Base-by-base conservation (phyloP, 1,139 yeast species). In the Diutina pseudorugosa region DNA sequence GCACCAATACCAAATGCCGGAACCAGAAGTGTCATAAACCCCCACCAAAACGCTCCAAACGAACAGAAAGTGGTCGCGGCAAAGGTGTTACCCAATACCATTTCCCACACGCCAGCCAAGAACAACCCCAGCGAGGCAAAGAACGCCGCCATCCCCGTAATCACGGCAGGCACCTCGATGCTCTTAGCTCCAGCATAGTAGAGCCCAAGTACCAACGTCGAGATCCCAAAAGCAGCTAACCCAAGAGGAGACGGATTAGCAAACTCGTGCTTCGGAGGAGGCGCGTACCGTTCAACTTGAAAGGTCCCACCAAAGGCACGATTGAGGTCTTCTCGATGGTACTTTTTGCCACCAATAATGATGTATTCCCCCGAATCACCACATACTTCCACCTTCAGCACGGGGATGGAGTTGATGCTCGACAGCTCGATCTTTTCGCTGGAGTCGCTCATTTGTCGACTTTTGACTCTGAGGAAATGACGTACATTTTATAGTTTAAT, bases 41-140 rank as follows among this genome's bases (percentile, higher is more conserved):
- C 62, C 57, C 65, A 60, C 64, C 72, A 72, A 62, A 71, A 71
- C 12, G 70, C 65, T 30, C 74, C 76, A 53, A 65, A 70, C 55
- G 68, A 62, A 16, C 65, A 60, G 51, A 71, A 62, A 33, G 71
- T 65, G 7, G 71, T 70, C 4, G 71, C 72, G 43, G 71, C 75
- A 54, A 68, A 71, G 21, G 70, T 60, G 58, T 71, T 71, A 0
- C 67, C 68, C 23, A 56, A n/a, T 5, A 49, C 36, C 41, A 49
- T 65, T 58, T 47, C 65, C 68, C 3, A 45, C 25, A 45, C 40
- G 7, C 49, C 49, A 7, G 49, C 19, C 23, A 45, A 45, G 23
- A 45, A 45, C 40, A 45, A 45, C 25, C 36, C 40, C 20, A 20
- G n/a, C 21, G 49, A 45, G n/a, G 49, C 49, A 16, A n/a, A 45